phyloP scores from a whole-genome alignment of 805 yeast species.

The Hanseniaspora taiwanica region DNA sequence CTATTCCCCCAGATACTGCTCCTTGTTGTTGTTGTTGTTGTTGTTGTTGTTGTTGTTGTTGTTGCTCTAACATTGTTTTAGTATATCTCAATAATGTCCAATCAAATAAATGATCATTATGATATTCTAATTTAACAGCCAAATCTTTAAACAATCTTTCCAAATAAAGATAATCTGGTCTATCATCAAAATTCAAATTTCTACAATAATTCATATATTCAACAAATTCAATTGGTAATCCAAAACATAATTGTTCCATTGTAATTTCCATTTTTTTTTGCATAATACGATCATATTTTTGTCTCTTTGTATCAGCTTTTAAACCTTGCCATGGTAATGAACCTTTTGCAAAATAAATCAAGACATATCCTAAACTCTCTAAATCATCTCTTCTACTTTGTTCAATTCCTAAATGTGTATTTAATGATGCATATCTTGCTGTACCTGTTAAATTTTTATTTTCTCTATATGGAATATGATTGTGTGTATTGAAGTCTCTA shows the following conservation, averaged over 20 bases:
- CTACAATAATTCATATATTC: constrained; percentile 81
- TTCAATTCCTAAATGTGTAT: constrained; percentile 93
- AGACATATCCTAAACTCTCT: constrained; percentile 87
- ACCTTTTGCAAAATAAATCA: constrained; percentile 89
- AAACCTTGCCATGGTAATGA: constrained; percentile 98
- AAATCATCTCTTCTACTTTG: constrained; percentile 94
- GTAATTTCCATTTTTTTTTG: constrained; percentile 90
- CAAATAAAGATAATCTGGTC: constrained; percentile 84
- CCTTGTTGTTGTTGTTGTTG: constrained; percentile 13
- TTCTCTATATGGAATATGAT: constrained; percentile 93
- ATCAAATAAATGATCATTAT: constrained; percentile 89
- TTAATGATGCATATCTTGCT: constrained; percentile 89
- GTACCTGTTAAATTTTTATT: constrained; percentile 95
- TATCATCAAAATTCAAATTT: constrained; percentile 85
- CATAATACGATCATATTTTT: constrained; percentile 90
- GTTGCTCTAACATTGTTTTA: constrained; percentile 25
- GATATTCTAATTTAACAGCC: constrained; percentile 75
- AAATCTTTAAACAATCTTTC: constrained; percentile 83
- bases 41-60: constrained; percentile 11
- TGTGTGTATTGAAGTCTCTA: constrained; percentile 85
- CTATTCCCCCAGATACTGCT: constrained; percentile 10
- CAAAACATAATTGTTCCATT: constrained; percentile 74
- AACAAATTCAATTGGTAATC: constrained; percentile 82
- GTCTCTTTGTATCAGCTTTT: constrained; percentile 93
- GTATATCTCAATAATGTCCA: constrained; percentile 60